Evolutionary conservation across 495 filamentous ascomycete genomes (phyloP).

Genomic region (Tuber umbilicatum): DNA sequence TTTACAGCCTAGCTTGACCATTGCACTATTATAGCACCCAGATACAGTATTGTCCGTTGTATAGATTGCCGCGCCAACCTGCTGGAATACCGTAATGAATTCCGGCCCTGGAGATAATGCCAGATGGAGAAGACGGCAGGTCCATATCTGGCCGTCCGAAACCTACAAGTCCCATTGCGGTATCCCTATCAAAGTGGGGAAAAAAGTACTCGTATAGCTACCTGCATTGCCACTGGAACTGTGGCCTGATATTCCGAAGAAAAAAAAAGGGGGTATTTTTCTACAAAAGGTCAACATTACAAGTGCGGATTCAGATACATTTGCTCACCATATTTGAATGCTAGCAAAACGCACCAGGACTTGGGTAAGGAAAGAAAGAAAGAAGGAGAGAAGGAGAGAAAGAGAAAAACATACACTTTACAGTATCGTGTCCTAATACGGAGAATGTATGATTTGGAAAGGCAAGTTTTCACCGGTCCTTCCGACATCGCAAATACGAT

Average conservation of each 20-base stretch:
- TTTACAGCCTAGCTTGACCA: no score
- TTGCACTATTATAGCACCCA: neutral
- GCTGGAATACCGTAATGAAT: neutral
- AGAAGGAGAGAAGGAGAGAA: no score
- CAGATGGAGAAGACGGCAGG: neutral
- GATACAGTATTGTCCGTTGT: neutral
- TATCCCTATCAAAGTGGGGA: neutral
- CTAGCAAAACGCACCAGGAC: neutral
- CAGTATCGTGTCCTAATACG: neutral
- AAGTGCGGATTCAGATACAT: neutral
- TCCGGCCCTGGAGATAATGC: neutral
- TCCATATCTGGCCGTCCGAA: neutral
- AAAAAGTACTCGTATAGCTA: neutral
- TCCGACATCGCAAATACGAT: neutral
- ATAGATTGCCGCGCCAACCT: neutral
- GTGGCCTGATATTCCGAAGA: neutral
- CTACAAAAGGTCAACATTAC: neutral
- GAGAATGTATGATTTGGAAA: neutral
- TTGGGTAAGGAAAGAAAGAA: no score
- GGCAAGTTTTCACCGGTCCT: neutral
- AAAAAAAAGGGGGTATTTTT: neutral
- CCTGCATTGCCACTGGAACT: neutral
- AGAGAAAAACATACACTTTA: neutral
- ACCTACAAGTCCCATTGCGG: neutral
- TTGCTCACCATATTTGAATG: neutral